Conservation (phyloP, 345 rosid genomes). For the Adansonia digitata region DNA sequence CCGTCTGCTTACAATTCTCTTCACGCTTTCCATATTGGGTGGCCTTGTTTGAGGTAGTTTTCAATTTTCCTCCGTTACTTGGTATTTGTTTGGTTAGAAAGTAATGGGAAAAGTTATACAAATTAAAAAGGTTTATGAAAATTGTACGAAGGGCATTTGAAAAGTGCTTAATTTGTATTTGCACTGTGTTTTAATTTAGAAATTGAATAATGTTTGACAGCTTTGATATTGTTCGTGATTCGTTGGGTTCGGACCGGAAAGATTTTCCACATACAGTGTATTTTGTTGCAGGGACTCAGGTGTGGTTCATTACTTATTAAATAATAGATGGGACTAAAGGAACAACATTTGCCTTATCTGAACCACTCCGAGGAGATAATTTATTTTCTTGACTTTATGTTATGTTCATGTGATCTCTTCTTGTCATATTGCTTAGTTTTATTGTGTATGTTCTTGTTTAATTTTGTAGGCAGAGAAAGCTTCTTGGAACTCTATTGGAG, state of each 20-base stretch:
- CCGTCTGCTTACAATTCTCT: constrained; percentile 87
- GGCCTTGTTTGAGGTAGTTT: constrained; percentile 90
- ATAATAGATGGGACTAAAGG: background rate
- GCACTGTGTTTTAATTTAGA: background rate
- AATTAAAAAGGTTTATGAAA: background rate
- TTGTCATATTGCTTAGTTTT: background rate
- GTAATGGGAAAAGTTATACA: background rate
- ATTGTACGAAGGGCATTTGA: background rate
- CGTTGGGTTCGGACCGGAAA: constrained; percentile 72
- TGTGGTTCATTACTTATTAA: constrained; percentile 18
- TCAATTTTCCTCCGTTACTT: background rate
- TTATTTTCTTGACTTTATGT: background rate
- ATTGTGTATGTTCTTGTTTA: background rate
- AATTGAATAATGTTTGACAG: constrained; percentile 36
- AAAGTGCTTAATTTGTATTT: background rate
- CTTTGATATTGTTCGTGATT: constrained; percentile 73
- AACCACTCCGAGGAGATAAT: background rate
- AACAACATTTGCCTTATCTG: background rate
- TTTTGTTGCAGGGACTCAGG: constrained; percentile 91
- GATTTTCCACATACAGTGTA: constrained; percentile 81
- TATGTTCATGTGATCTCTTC: background rate
- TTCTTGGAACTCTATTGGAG: constrained; percentile 66
- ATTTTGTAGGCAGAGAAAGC: constrained; percentile 68
- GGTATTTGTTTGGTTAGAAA: background rate
- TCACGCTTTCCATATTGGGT: constrained; percentile 82